Evolutionary conservation across 2,329 filamentous ascomycete species (phyloP), one percentile per base, ranked within the genome.

Genomic region (Cladosporium sp.): DNA sequence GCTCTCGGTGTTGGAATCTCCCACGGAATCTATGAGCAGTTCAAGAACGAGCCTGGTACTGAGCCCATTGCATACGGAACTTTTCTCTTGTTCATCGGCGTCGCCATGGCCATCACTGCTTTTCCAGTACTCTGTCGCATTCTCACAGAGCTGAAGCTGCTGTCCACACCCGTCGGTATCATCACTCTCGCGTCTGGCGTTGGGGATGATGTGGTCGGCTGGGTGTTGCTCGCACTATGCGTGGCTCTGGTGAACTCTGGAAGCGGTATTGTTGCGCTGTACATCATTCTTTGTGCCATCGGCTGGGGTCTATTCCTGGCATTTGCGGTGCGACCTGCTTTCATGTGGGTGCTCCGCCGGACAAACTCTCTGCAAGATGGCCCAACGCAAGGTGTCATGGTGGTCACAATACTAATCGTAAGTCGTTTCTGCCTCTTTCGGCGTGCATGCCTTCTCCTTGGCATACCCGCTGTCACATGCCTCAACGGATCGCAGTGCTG

Each of bases 121-220:
- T 84, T 96, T 58, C 91, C 90, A 0, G 90, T 95, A 0, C 78
- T 95, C 13, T 95, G 90, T 62, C 86, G 91, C 66, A 95, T 96
- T 56, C 72, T 96, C 54, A 91, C 88, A 0, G 89, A 94, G 67
- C 74, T 95, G 45, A 91, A 94, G 59, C 75, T 96, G 42, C 80
- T 96, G 4, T 72, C 79, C 50, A 91, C 88, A 1, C 79, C 84
- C 0, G 89, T 95, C 3, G 90, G 90, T 62, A 80, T 94, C 27
- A 92, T 92, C 30, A 86, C 89, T 1, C 75, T 95, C 7, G 88
- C 90, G 6, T 89, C 90, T 4, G 91, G 91, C 46, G 89, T 95
- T 15, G 89, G 88, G 1, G 95, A 95, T 63, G 91, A 96, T 63
- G 88, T 91, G 16, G 80, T 84, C 3, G 86, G 87, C 48, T 95